Base-by-base conservation (phyloP, 768 basidiomycete species). In the Naganishia antarctica region DNA sequence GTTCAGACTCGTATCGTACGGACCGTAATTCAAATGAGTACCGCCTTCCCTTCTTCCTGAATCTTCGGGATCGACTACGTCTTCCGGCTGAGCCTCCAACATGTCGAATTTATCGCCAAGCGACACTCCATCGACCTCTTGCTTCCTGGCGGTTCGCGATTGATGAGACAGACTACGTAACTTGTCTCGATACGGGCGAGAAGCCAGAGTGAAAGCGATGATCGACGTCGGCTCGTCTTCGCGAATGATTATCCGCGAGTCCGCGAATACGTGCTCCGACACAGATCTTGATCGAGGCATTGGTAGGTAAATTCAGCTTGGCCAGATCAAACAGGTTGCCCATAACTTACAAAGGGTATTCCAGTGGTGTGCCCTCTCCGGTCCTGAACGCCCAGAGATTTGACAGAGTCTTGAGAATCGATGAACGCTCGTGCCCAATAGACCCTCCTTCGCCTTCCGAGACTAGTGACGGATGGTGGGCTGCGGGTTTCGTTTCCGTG, bases 181-280 rank as follows among this genome's bases (percentile, higher is more conserved):
- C 50, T 74, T 75, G 50, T 79, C 78, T 11, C 69, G 64, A 60
- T 80, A 79, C n/a, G 71, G 74, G 41, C 75, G 77, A 7, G 78
- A 78, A 70, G 75, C 78, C 48, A 99, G 79, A 5, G 91, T 90
- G 63, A 97, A 85, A 7, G 96, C 93, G 68, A 98, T 92, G 72
- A 98, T 96, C 18, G 94, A 97, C 0, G 93, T 96, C 2, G 94
- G 96, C 73, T 99, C 96, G 75, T 97, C 92, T 21, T 91, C 91
- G 21, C 94, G 84, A 21, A 99, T 88, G 57, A 97, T 86, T 84
- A 98, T 93, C 1, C 88, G 86, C 16, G 90, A 91, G 72, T 94
- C 93, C 40, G 90, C 83, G 79, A 96, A 97, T 50, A 98, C 87
- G 73, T 98, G 91, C 71, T 97, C 93, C 1, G 76, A 68, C 1